A percentile compares a stretch with the other conserved stretches of the same genome.
These are phyloP conservation scores for Lichina pygmaea DNA, from an alignment of 495 filamentous ascomycete species.

Conservation along the genomic window DNA sequence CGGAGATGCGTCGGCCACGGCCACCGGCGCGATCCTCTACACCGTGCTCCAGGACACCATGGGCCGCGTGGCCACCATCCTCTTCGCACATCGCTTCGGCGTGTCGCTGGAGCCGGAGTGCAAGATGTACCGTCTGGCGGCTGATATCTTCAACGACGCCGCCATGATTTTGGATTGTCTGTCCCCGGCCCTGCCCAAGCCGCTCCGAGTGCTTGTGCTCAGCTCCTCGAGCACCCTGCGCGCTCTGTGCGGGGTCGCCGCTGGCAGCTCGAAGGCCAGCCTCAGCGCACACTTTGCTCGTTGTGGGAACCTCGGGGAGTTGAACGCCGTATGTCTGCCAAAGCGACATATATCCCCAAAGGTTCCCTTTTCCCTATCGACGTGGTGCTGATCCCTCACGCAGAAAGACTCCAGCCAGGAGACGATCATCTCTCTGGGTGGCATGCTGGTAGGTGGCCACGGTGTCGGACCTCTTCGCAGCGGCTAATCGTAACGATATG, in stretches of 20 bases:
- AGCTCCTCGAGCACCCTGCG: constrained; percentile 52
- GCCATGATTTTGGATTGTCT: constrained; percentile 77
- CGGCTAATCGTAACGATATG: background rate
- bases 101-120: constrained; percentile 81
- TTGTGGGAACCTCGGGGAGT: constrained; percentile 71
- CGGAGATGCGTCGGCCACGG: constrained; percentile 59
- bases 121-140: constrained; percentile 74
- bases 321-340: constrained; percentile 47
- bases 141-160: constrained; percentile 79
- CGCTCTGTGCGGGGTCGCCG: constrained; percentile 70
- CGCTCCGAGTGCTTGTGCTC: constrained; percentile 38
- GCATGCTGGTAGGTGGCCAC: constrained; percentile 44
- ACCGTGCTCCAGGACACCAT: constrained; percentile 67
- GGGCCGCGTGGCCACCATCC: constrained; percentile 65
- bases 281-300: constrained; percentile 77
- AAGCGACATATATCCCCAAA: too few species aligned
- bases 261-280: constrained; percentile 69
- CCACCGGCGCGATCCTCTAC: constrained; percentile 66
- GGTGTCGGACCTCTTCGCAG: too few species aligned
- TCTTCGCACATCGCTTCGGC: constrained; percentile 69
- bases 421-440: constrained; percentile 71
- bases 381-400: background rate
- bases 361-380: background rate
- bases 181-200: constrained; percentile 40
- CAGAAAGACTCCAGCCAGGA: constrained; percentile 89